These are phyloP conservation scores for Mixia osmundae DNA, from an alignment of 1,284 basidiomycete genomes.

Conservation along the genomic window DNA sequence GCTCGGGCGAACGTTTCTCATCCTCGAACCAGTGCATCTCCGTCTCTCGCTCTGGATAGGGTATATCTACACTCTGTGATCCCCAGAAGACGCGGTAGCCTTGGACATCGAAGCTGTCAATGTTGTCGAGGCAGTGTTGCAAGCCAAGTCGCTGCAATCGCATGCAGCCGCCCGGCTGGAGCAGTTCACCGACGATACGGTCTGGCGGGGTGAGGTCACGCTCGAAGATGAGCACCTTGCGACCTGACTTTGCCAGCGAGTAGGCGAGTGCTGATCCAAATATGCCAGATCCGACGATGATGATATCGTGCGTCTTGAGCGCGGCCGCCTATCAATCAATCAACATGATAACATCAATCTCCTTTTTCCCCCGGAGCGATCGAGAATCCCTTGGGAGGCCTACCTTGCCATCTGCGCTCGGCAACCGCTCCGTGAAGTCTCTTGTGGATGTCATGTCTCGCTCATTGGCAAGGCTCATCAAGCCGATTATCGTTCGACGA, in stretches of 20 bases:
- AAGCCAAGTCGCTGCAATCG: conserved; percentile 58
- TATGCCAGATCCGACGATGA: conserved; percentile 76
- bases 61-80: conserved; percentile 45
- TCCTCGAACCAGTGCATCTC: no score
- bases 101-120: conserved; percentile 60
- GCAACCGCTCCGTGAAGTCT: no score
- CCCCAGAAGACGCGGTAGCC: conserved; percentile 68
- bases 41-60: conserved; percentile 74
- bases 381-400: no score
- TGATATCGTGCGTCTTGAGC: conserved; percentile 18
- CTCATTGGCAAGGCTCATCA: no score
- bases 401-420: no score
- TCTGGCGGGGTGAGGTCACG: conserved; percentile 78
- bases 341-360: no score
- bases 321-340: no score
- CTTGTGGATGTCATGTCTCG: no score
- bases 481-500: no score
- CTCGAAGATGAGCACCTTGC: conserved; percentile 53
- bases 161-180: conserved; percentile 77
- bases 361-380: no score
- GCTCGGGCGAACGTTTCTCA: conserved; percentile 22
- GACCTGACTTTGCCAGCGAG: conserved; percentile 23
- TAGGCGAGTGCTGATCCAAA: conserved; percentile 47
- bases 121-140: conserved; percentile 45
- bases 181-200: conserved; percentile 87